Percentiles rank a stretch among this genome's conserved stretches.
Evolutionary conservation across 176 grass and related monocot genomes (phyloP).

Genomic region (Metroxylon sagu): DNA sequence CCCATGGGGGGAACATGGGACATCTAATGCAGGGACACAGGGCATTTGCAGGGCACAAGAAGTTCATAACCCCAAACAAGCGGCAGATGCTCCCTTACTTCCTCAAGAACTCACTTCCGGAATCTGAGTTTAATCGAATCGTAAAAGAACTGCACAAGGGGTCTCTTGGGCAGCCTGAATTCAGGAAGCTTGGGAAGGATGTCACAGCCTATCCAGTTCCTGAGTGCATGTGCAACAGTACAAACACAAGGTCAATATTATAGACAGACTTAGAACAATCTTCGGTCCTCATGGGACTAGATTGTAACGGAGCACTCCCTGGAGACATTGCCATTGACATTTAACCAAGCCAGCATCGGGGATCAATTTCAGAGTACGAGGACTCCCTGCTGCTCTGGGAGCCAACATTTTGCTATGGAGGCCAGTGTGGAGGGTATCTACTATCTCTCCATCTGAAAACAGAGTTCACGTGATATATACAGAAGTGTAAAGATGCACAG

Average conservation of each 20-base stretch:
- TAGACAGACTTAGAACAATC: no score
- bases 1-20: conserved; percentile 48
- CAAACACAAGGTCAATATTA: neutral
- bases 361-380: no score
- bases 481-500: no score
- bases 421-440: no score
- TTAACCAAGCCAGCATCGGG: no score
- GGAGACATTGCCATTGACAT: no score
- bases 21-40: conserved; percentile 32
- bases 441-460: no score
- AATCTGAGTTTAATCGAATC: conserved; percentile 25
- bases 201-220: conserved; percentile 41
- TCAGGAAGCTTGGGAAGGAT: conserved; percentile 21
- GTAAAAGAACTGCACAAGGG: conserved; percentile 25
- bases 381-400: no score
- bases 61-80: conserved; percentile 42
- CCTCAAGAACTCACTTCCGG: conserved; percentile 11
- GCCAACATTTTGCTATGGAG: no score
- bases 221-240: conserved; percentile 45
- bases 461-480: no score
- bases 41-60: conserved; percentile 36
- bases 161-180: conserved; percentile 29
- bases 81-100: conserved; percentile 30
- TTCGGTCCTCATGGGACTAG: no score
- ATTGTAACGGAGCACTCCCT: no score